These are phyloP conservation scores for Tuber calosporum DNA, from an alignment of 495 filamentous ascomycete species.

Conservation along the genomic window DNA sequence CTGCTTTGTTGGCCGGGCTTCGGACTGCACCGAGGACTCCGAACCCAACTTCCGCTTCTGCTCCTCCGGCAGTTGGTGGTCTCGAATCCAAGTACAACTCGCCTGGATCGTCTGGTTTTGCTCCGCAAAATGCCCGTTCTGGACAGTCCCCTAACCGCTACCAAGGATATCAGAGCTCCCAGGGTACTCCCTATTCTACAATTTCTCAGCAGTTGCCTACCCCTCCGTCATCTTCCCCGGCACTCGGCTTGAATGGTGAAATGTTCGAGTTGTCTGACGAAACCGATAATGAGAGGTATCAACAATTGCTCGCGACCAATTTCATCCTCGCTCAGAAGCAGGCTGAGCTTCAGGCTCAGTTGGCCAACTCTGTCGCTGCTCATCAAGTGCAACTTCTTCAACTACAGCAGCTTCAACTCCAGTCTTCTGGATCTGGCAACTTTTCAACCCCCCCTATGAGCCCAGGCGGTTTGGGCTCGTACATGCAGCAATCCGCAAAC, in stretches of 20 bases:
- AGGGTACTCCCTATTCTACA: conserved; percentile 14
- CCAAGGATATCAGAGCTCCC: conserved; percentile 26
- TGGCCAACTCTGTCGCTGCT: conserved; percentile 37
- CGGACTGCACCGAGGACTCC: conserved; percentile 86
- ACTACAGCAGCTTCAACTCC: conserved; percentile 47
- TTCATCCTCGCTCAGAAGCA: conserved; percentile 43
- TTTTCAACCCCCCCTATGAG: conserved; percentile 45
- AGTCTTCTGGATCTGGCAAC: conserved; percentile 33
- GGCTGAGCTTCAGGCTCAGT: conserved; percentile 40
- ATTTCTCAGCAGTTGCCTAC: conserved; percentile 33
- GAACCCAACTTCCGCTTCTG: conserved; percentile 49
- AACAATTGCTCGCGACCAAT: conserved; percentile 37
- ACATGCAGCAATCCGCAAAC: conserved; percentile 47
- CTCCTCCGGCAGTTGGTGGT: conserved; percentile 39
- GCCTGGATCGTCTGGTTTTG: conserved; percentile 20
- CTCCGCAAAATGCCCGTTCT: conserved; percentile 19
- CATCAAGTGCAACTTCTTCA: conserved; percentile 42
- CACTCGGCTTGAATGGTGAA: conserved; percentile 35
- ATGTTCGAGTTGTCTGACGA: conserved; percentile 32
- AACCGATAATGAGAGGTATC: conserved; percentile 33
- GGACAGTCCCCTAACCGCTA: conserved; percentile 27
- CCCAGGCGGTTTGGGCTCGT: conserved; percentile 45
- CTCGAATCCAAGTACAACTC: conserved; percentile 34
- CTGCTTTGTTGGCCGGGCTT: conserved; percentile 85
- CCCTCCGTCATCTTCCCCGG: conserved; percentile 38